phyloP scores from a whole-genome alignment of 257 asterid species.

The Lantana camara region DNA sequence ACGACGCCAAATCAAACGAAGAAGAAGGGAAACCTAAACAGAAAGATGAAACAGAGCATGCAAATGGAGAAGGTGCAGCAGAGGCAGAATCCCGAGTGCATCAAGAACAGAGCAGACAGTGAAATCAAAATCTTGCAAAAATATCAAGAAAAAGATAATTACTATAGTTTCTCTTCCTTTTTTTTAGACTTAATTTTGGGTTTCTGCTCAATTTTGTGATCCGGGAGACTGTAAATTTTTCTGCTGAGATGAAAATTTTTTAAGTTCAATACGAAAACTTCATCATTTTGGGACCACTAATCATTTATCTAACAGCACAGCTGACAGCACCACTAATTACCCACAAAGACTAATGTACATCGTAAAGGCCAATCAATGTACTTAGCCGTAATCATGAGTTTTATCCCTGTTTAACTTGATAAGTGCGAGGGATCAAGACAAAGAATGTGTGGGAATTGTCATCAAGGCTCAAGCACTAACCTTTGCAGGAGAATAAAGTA shows the following conservation, averaged over 20 bases:
- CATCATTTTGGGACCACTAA: conserved; percentile 18
- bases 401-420: conserved; percentile 21
- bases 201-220: conserved; percentile 42
- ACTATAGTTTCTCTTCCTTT: neutral
- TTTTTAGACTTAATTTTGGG: neutral
- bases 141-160: neutral
- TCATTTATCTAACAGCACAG: neutral
- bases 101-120: conserved; percentile 38
- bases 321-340: conserved; percentile 16
- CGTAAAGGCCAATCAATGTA: neutral
- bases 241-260: conserved; percentile 34
- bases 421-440: conserved; percentile 29
- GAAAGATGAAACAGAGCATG: conserved; percentile 20
- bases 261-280: neutral
- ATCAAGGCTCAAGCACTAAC: conserved; percentile 42
- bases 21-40: conserved; percentile 10
- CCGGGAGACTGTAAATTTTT: conserved; percentile 40
- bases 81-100: conserved; percentile 19
- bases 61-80: conserved; percentile 22
- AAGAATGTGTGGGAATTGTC: conserved; percentile 28
- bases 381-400: conserved; percentile 8
- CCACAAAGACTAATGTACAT: neutral
- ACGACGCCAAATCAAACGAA: conserved; percentile 8
- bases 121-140: neutral
- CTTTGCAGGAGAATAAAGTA: conserved; percentile 32